Evolutionary conservation across 441 rosid species (phyloP).

Genomic region (Daphne laureola): DNA sequence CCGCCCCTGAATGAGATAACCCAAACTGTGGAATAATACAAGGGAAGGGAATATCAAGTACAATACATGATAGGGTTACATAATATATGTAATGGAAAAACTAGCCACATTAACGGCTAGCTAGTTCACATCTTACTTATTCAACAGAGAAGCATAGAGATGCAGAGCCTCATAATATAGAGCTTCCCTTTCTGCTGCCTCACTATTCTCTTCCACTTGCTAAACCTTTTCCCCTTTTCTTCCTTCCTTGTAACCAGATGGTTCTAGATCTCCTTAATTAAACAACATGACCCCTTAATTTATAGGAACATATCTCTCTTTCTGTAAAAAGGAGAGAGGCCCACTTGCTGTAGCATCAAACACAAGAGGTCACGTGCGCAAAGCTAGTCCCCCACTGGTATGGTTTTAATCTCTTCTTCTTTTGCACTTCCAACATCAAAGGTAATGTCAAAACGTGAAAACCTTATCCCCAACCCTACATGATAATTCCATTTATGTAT

Average conservation of each 20-base stretch:
- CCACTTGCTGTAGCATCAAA: constrained; percentile 23
- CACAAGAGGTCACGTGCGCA: constrained; percentile 21
- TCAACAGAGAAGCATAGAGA: constrained; percentile 61
- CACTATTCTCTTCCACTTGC: constrained; percentile 53
- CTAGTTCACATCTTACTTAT: constrained; percentile 28
- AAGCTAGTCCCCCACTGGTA: too few relatives aligned
- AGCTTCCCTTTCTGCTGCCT: constrained; percentile 60
- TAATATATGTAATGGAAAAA: too few relatives aligned
- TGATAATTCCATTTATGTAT: constrained; percentile 12
- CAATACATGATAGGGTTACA: too few relatives aligned
- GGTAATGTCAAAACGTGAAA: constrained; percentile 8
- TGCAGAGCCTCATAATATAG: constrained; percentile 47
- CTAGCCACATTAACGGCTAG: not conserved
- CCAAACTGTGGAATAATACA: too few relatives aligned
- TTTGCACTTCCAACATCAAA: constrained; percentile 2
- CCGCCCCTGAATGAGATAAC: too few relatives aligned
- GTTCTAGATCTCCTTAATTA: not conserved
- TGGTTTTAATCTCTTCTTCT: not conserved
- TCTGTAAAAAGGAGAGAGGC: too few relatives aligned
- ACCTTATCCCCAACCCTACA: constrained; percentile 23
- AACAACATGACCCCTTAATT: not conserved
- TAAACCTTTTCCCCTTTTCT: constrained; percentile 30
- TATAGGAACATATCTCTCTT: too few relatives aligned
- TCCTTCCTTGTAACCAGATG: not conserved
- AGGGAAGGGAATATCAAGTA: too few relatives aligned